A percentile compares a stretch with the other conserved stretches of the same genome.
phyloP scores from a whole-genome alignment of 352 stramenopile genomes.

The Globisporangium lucens region DNA sequence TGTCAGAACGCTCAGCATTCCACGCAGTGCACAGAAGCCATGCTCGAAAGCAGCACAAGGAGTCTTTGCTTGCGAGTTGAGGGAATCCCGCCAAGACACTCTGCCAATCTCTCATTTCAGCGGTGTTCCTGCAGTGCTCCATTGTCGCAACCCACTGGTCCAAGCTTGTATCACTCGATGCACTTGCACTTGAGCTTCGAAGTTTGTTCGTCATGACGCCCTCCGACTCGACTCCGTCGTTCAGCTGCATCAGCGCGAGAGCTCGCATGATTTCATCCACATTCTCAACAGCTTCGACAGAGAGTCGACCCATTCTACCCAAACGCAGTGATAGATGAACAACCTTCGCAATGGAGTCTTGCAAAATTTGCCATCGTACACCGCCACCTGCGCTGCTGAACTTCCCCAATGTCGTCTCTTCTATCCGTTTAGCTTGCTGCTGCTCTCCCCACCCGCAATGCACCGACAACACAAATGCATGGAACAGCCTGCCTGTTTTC shows the following conservation, averaged over 20 bases:
- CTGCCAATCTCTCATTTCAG: slow-evolving; percentile 67
- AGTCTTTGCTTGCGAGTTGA: slow-evolving; percentile 55
- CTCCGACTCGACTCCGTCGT: slow-evolving; percentile 55
- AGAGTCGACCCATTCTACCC: slow-evolving; percentile 54
- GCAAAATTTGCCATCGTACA: slow-evolving; percentile 63
- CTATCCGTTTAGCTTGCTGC: slow-evolving; percentile 58
- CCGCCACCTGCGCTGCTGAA: slow-evolving; percentile 55
- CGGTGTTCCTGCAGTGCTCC: slow-evolving; percentile 56
- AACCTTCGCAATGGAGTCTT: slow-evolving; percentile 68
- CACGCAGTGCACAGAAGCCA: slow-evolving; percentile 65
- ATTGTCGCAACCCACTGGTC: slow-evolving; percentile 64
- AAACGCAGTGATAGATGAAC: slow-evolving; percentile 74
- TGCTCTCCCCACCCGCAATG: slow-evolving; percentile 65
- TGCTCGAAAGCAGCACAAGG: slow-evolving; percentile 67
- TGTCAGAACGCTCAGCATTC: slow-evolving; percentile 80
- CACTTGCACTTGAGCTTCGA: slow-evolving; percentile 11
- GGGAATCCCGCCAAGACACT: slow-evolving; percentile 53
- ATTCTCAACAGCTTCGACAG: slow-evolving; percentile 71
- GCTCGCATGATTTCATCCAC: slow-evolving; percentile 75
- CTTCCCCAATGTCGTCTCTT: slow-evolving; percentile 75
- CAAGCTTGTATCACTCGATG: slow-evolving; percentile 16
- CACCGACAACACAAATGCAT: slow-evolving; percentile 68
- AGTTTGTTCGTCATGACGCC: slow-evolving; percentile 26
- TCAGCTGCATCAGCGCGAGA: slow-evolving; percentile 77
- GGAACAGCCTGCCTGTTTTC: slow-evolving; percentile 55